Conservation (phyloP, 805 yeast species). For the Pichia cabralensis region DNA sequence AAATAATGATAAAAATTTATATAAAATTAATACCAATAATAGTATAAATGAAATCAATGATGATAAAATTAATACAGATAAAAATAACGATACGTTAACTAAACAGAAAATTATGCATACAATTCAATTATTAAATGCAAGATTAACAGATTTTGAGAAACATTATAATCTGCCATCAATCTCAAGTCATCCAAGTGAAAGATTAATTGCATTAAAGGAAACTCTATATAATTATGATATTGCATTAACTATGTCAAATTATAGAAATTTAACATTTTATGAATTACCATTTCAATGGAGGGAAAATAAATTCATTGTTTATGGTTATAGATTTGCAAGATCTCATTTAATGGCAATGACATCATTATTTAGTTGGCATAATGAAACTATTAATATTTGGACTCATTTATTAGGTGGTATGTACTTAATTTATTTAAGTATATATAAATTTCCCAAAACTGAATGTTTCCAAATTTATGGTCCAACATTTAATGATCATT, state of each 20-base stretch:
- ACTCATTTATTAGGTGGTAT: constrained; percentile 70
- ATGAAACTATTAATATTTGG: constrained; percentile 92
- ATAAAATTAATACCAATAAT: constrained; percentile 8
- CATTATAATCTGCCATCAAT: constrained; percentile 21
- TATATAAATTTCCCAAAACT: constrained; percentile 56
- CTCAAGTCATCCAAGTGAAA: constrained; percentile 19
- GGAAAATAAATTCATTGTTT: constrained; percentile 75
- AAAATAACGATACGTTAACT: constrained; percentile 2
- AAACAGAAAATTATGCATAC: constrained; percentile 25
- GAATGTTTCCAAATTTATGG: constrained; percentile 33
- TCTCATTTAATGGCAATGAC: constrained; percentile 49
- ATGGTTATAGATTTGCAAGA: constrained; percentile 77
- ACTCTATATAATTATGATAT: constrained; percentile 37
- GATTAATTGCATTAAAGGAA: constrained; percentile 22
- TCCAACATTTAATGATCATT: constrained; percentile 29
- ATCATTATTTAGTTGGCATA: constrained; percentile 59
- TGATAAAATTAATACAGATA: constrained; percentile 1
- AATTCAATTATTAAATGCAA: constrained; percentile 30
- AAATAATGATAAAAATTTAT: not conserved
- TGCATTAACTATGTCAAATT: constrained; percentile 33
- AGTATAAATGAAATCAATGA: too few species aligned
- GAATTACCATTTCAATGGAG: constrained; percentile 91
- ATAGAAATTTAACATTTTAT: constrained; percentile 59
- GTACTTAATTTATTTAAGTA: constrained; percentile 43
- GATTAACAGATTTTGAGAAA: constrained; percentile 30